Evolutionary conservation across 768 basidiomycete species (phyloP).

Genomic region (Tylopilus rubrobrunneus): DNA sequence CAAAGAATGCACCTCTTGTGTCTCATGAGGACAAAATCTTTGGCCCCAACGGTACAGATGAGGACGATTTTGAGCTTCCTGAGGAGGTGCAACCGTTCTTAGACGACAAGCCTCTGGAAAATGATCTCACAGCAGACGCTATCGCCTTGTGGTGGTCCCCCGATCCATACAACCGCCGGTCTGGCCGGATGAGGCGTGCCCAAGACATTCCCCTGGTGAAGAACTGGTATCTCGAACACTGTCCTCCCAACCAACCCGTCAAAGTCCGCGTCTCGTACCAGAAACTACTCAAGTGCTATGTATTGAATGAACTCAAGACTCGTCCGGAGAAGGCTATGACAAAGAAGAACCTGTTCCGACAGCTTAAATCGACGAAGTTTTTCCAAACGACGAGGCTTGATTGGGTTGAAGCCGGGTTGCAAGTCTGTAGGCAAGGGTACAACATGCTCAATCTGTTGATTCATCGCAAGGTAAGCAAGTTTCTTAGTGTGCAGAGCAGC

Average conservation of each 20-base stretch:
- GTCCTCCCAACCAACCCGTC: constrained; percentile 92
- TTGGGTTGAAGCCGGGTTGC: constrained; percentile 98
- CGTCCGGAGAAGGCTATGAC: constrained; percentile 94
- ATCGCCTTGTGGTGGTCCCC: constrained; percentile 99
- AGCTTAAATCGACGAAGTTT: constrained; percentile 98
- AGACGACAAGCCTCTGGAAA: constrained; percentile 73
- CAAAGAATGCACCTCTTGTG: constrained; percentile 79
- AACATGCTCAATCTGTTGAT: constrained; percentile 99
- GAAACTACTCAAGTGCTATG: constrained; percentile 93
- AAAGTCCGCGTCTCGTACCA: constrained; percentile 99
- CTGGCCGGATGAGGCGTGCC: constrained; percentile 88
- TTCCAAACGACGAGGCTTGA: constrained; percentile 98
- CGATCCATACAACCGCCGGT: constrained; percentile 90
- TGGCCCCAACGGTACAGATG: constrained; percentile 79
- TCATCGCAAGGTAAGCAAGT: constrained; percentile 78
- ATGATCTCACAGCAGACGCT: constrained; percentile 90
- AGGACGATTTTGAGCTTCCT: constrained; percentile 85
- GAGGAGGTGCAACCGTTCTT: constrained; percentile 79
- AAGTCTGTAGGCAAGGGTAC: constrained; percentile 98
- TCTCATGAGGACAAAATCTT: constrained; percentile 93
- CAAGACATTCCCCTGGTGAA: constrained; percentile 96
- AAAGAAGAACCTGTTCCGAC: constrained; percentile 95
- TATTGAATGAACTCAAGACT: constrained; percentile 89
- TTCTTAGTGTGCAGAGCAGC: background rate
- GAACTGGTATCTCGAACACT: constrained; percentile 98